Conservation (phyloP, 768 basidiomycete genomes). For the Trametes cinnabarina region DNA sequence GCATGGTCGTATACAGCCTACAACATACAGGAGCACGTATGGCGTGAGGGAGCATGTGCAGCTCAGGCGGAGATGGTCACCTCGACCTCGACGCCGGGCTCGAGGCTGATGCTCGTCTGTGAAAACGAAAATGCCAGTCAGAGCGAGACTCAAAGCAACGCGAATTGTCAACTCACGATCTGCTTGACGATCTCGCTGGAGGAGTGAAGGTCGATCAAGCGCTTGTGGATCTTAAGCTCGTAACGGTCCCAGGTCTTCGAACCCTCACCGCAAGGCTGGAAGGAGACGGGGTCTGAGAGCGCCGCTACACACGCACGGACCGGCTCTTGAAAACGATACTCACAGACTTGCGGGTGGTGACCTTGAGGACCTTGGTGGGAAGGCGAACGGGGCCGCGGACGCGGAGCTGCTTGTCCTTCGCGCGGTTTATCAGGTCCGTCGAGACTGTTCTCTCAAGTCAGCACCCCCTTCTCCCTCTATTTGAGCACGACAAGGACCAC, state of each 20-base stretch:
- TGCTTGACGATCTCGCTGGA: constrained; percentile 99
- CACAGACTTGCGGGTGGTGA: constrained; percentile 99
- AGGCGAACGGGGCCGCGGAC: constrained; percentile 99
- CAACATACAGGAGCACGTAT: constrained; percentile 10
- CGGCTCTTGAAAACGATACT: constrained; percentile 29
- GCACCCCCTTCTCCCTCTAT: background rate
- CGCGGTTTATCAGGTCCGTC: constrained; percentile 92
- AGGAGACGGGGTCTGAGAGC: background rate
- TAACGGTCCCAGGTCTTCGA: constrained; percentile 99
- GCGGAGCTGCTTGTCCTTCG: constrained; percentile 99
- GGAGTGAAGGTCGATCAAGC: constrained; percentile 97
- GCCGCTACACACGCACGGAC: background rate
- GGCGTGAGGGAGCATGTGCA: constrained; percentile 5
- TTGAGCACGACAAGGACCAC: constrained; percentile 20
- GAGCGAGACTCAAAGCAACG: background rate
- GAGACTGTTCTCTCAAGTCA: constrained; percentile 65
- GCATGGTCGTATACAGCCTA: constrained; percentile 15
- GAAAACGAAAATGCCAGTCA: background rate
- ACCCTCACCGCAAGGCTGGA: constrained; percentile 98
- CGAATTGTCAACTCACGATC: constrained; percentile 75
- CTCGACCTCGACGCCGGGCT: constrained; percentile 99
- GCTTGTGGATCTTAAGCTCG: constrained; percentile 99
- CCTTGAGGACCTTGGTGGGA: constrained; percentile 97
- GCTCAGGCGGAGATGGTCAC: constrained; percentile 83
- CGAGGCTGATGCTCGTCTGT: constrained; percentile 97